Conservation (phyloP, 2,329 filamentous ascomycete species). For the Pseudocercospora cruenta region DNA sequence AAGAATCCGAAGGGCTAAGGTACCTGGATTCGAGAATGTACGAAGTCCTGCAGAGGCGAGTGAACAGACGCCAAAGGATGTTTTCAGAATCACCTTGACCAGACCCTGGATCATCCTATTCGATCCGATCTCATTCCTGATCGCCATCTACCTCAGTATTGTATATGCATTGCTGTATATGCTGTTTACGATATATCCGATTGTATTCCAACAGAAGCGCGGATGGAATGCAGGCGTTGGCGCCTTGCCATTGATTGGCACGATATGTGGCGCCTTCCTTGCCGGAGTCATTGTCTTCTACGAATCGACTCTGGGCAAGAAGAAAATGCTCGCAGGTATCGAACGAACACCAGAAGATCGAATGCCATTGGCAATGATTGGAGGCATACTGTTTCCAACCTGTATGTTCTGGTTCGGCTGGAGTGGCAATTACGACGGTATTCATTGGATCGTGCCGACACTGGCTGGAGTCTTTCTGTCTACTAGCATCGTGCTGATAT, state of each 20-base stretch:
- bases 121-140: constrained; percentile 57
- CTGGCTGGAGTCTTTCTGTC: constrained; percentile 49
- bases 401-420: constrained; percentile 42
- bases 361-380: constrained; percentile 39
- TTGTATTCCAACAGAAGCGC: constrained; percentile 56
- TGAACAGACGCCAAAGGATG: constrained; percentile 46
- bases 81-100: constrained; percentile 58
- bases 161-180: constrained; percentile 61
- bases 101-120: constrained; percentile 59
- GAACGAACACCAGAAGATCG: constrained; percentile 48
- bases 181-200: constrained; percentile 63
- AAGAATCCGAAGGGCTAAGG: constrained; percentile 52
- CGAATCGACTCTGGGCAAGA: constrained; percentile 45
- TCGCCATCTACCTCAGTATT: constrained; percentile 58
- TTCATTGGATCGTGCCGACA: constrained; percentile 41
- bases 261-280: constrained; percentile 52
- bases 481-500: constrained; percentile 49
- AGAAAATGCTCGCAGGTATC: constrained; percentile 43
- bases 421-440: constrained; percentile 35
- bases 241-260: constrained; percentile 56
- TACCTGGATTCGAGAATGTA: constrained; percentile 58
- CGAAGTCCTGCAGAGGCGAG: constrained; percentile 54
- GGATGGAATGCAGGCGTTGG: constrained; percentile 60
- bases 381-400: constrained; percentile 37
- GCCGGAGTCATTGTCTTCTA: constrained; percentile 49